A percentile compares a stretch with the other conserved stretches of the same genome.
These are phyloP conservation scores for Symbiodinium pilosum DNA, from an alignment of 73 alveolate genomes.

Conservation along the genomic window DNA sequence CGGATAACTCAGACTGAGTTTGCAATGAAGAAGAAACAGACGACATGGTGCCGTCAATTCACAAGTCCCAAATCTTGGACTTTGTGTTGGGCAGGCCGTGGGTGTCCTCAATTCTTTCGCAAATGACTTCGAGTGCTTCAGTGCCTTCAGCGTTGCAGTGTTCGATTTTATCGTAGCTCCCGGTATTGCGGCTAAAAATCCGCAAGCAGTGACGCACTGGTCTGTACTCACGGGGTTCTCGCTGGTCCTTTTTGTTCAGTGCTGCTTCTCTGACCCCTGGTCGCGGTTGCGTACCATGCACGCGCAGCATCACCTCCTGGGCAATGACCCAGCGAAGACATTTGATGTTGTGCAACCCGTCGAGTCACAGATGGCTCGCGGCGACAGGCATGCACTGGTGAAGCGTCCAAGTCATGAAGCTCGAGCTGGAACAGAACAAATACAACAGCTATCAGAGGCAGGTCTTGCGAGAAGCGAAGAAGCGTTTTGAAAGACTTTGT, in stretches of 20 bases:
- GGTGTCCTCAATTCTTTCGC: conserved; percentile 20
- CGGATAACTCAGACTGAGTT: conserved; percentile 50
- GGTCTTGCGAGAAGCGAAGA: conserved; percentile 27
- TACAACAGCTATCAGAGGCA: conserved; percentile 91
- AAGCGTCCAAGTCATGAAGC: conserved; percentile 35
- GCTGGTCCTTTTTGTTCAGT: not conserved
- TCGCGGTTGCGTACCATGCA: not conserved
- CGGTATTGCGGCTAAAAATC: conserved; percentile 23
- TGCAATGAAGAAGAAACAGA: conserved; percentile 60
- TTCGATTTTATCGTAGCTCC: conserved; percentile 49
- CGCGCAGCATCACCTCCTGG: not conserved
- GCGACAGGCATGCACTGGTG: conserved; percentile 26
- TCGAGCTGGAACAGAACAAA: conserved; percentile 81
- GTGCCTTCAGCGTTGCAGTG: conserved; percentile 3
- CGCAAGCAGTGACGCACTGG: not conserved
- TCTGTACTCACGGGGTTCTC: not conserved
- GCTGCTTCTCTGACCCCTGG: conserved; percentile 21
- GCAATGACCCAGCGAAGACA: conserved; percentile 4
- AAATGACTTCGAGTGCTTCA: conserved; percentile 9
- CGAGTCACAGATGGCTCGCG: conserved; percentile 76
- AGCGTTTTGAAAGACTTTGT: conserved; percentile 17
- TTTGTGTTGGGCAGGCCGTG: conserved; percentile 42
- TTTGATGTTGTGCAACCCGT: conserved; percentile 55
- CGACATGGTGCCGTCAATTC: conserved; percentile 24
- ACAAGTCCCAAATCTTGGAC: conserved; percentile 46